Base-by-base conservation (phyloP, 768 basidiomycete species). In the Mycena filopes region DNA sequence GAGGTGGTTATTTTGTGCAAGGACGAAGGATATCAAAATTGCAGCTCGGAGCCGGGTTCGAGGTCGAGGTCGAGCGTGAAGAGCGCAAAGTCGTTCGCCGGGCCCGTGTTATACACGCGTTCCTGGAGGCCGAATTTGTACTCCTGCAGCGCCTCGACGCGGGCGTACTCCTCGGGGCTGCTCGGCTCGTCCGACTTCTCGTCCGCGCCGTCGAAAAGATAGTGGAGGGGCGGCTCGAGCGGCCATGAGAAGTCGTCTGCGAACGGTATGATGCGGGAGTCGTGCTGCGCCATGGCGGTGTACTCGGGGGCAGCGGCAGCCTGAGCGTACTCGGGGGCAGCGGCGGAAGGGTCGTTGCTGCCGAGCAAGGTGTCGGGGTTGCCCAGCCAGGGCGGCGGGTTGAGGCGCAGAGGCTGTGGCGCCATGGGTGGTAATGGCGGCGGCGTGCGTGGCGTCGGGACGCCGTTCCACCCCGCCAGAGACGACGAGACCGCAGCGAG, bases 391-490 rank as follows among this genome's bases (percentile, higher is more conserved):
- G 55, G 4, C 25, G 64, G 64, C 1, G 13, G 23, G 18, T 38
- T 60, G 31, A 42, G 31, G 45, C 61, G 62, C 13, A 68, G 16
- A 20, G 66, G 61, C 33, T 48, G 61, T 9, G 63, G 63, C 7
- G 67, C 63, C 38, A 62, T 45, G 23, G 63, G 63, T 21, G 59
- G 11, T 15, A 43, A 1, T 12, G 28, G 33, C 5, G 56, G 26
- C 40, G 43, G n/a, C 28, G 56, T 1, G 8, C 43, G 28, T 2
- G 38, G 21, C 7, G 20, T 23, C 6, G 23, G 25, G 4, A 36
- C 45, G 50, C 68, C 64, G 46, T 69, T 58, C 68, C 68, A 69
- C 9, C 47, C 53, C 16, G 68, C 63, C 3, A 69, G 56, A 29
- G 68, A 66, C 18, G 68, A 69, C 12, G 64, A 49, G 3, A 60